These are phyloP conservation scores for Peniophora sp. DNA, from an alignment of 1,284 basidiomycete species.

Conservation along the genomic window DNA sequence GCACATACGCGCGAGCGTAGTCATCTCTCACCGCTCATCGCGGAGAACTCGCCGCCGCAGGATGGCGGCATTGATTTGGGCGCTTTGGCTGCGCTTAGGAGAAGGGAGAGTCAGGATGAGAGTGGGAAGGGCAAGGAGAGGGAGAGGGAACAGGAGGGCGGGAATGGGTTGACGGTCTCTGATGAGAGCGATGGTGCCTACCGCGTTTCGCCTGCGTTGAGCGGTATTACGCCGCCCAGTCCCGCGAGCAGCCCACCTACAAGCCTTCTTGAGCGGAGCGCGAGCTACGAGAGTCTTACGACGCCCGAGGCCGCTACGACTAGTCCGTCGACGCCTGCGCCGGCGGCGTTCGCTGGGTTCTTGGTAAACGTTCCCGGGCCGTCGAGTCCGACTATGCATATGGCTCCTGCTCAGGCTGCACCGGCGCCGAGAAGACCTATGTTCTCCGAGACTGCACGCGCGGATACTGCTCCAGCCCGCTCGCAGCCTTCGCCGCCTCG, in stretches of 20 bases:
- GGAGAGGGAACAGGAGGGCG: too few species aligned
- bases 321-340: too few species aligned
- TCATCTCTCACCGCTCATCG: too few species aligned
- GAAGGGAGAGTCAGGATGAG: too few species aligned
- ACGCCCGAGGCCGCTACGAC: neutral
- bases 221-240: neutral
- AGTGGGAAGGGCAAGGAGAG: too few species aligned
- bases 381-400: neutral
- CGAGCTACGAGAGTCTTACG: neutral
- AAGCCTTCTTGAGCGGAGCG: neutral
- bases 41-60: neutral
- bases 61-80: neutral
- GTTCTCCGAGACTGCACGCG: neutral
- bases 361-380: neutral
- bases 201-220: neutral
- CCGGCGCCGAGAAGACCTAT: constrained; percentile 1
- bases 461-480: too few species aligned
- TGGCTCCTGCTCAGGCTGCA: neutral
- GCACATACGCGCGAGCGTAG: too few species aligned
- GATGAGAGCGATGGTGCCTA: neutral
- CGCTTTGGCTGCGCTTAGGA: too few species aligned
- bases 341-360: too few species aligned
- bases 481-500: too few species aligned
- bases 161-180: neutral
- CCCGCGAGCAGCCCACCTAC: neutral